Evolutionary conservation across 176 grass and related monocot species (phyloP), one percentile per base, ranked within the genome.

Genomic region (Microstegium vimineum): DNA sequence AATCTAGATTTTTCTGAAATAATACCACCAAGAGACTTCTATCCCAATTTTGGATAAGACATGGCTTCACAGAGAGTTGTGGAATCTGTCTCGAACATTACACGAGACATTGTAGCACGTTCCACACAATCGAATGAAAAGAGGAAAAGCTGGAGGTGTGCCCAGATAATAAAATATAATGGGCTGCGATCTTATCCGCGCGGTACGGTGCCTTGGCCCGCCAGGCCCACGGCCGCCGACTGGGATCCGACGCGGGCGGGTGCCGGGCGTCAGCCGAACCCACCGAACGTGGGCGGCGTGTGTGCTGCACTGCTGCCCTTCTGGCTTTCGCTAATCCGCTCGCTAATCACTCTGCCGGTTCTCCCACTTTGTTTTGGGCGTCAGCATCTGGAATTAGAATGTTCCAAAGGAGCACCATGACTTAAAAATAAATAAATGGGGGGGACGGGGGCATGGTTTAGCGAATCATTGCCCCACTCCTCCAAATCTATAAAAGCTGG

Each of bases 151-250:
- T 47, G 42, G 42, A 14, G 17, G 47, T 52, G 33, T 27, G 30
- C 49, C 15, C 0, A 0, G 26, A 38, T 78, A 52, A 49, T n/a
- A n/a, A n/a, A n/a, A n/a, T 31, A 49, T 51, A 20, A 14, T 34
- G 74, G 59, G 81, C 60, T 47, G 47, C 9, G 86, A 88, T 88
- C 75, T 88, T 84, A 88, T 88, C 75, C 60, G 12, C 1, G 22
- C 2, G 31, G 34, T 9, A 20, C 17, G 17, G 22, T 25, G 20
- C 12, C 5, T 47, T 79, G 68, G 81, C 86, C 74, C 42, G 9
- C 25, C 4, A 54, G 66, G 86, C 74, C 86, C 74, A 59, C 66
- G 26, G 34, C 34, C 59, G 25, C 59, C 75, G 46, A 26, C 62
- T 35, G 40, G 35, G 41, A 31, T 23, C 12, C 15, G 17, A 36